Conservation (phyloP, 164 flowering plant species). For the Vitis rupestris region DNA sequence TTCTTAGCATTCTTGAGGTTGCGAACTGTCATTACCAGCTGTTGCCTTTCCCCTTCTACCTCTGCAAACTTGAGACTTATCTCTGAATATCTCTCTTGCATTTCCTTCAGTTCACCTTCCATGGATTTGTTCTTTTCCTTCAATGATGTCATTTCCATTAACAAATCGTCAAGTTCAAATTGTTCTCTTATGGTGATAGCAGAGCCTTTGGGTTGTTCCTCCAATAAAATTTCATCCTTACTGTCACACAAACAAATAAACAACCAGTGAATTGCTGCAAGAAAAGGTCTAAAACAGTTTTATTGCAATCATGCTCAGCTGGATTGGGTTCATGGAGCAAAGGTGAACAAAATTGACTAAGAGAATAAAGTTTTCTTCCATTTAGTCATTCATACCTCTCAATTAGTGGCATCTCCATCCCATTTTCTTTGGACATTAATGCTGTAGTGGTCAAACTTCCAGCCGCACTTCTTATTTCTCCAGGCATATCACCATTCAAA, state of each 20-base stretch:
- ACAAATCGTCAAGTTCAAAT: slow-evolving; percentile 25
- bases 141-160: slow-evolving; percentile 40
- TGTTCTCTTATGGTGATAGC: slow-evolving; percentile 12
- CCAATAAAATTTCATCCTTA: slow-evolving; percentile 7
- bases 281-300: too few species aligned
- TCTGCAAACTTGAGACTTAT: slow-evolving; percentile 94
- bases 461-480: slow-evolving; percentile 9
- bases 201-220: slow-evolving; percentile 17
- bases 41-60: slow-evolving; percentile 94
- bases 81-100: slow-evolving; percentile 91
- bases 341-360: background rate
- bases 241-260: slow-evolving; percentile 15
- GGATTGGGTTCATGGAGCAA: background rate
- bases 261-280: background rate
- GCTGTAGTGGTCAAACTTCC: background rate
- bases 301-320: background rate
- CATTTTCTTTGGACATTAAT: slow-evolving; percentile 4
- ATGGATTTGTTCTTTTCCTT: slow-evolving; percentile 58
- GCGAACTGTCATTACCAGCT: slow-evolving; percentile 82
- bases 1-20: slow-evolving; percentile 66
- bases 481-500: slow-evolving; percentile 11
- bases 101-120: slow-evolving; percentile 87
- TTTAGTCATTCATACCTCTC: slow-evolving; percentile 12
- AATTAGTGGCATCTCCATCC: background rate
- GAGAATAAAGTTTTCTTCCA: background rate